Conservation (phyloP, 495 filamentous ascomycete species). For the Glutinoglossum americanum region DNA sequence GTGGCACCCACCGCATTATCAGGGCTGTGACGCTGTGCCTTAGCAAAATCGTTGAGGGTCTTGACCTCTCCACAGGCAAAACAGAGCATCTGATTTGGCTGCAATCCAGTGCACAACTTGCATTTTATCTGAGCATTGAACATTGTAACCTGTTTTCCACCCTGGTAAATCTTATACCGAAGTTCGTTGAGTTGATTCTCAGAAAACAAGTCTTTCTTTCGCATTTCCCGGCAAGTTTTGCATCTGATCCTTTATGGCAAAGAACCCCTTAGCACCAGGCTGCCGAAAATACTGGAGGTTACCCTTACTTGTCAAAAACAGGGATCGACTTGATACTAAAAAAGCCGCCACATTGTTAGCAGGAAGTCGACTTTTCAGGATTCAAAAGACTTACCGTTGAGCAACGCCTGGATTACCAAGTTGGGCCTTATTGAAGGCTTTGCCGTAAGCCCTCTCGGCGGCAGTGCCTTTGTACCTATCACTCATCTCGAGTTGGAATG, state of each 20-base stretch:
- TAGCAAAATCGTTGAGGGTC: constrained; percentile 30
- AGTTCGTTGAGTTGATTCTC: constrained; percentile 22
- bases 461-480: background rate
- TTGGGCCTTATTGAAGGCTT: background rate
- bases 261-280: constrained; percentile 8
- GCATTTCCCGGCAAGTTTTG: constrained; percentile 23
- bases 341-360: background rate
- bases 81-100: constrained; percentile 17
- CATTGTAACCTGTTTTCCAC: background rate
- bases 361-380: background rate
- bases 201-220: constrained; percentile 21
- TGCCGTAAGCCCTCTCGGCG: background rate
- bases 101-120: constrained; percentile 14
- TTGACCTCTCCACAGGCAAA: constrained; percentile 25
- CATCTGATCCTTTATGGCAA: constrained; percentile 24
- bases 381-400: background rate
- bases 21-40: constrained; percentile 26
- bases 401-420: background rate
- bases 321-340: constrained; percentile 17
- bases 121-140: constrained; percentile 12
- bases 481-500: background rate
- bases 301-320: background rate
- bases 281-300: background rate
- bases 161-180: constrained; percentile 11
- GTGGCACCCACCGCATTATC: constrained; percentile 19